Conservation (phyloP, 192 early-diverging fungal species). For the Rhizoclosmatium sp. region DNA sequence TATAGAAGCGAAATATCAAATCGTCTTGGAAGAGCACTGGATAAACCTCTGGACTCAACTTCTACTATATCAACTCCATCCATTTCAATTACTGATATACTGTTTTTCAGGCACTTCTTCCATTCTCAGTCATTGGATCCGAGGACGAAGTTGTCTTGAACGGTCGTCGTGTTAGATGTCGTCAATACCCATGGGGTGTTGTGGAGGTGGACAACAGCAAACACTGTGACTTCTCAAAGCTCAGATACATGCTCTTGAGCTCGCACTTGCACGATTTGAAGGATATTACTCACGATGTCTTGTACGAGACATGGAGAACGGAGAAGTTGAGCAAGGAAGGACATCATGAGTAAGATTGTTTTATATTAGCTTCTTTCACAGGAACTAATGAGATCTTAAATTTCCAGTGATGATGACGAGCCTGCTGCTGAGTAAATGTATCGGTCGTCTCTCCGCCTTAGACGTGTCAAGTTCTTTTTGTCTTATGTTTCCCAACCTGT, state of each 20-base stretch:
- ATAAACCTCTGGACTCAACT: too few relatives aligned
- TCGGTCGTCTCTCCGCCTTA: neutral
- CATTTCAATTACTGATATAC: neutral
- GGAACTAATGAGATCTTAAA: too few relatives aligned
- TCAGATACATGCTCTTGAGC: conserved; percentile 65
- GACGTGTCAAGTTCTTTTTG: neutral
- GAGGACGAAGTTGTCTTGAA: conserved; percentile 66
- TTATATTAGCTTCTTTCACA: too few relatives aligned
- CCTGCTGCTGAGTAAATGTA: neutral
- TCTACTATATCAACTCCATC: too few relatives aligned
- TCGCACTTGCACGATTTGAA: conserved; percentile 82
- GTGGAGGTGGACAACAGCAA: conserved; percentile 67
- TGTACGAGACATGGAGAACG: conserved; percentile 51
- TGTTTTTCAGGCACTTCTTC: conserved; percentile 54
- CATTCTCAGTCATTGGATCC: conserved; percentile 67
- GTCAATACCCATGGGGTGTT: conserved; percentile 72
- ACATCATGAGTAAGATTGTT: conserved; percentile 27
- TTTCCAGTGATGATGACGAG: neutral
- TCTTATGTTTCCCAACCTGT: neutral
- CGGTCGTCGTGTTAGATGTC: conserved; percentile 64
- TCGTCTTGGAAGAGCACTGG: too few relatives aligned
- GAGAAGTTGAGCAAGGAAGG: conserved; percentile 37
- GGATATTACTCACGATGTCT: conserved; percentile 71
- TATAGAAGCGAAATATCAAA: too few relatives aligned
- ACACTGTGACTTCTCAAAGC: conserved; percentile 72